Percentiles rank a stretch among this genome's conserved stretches.
Evolutionary conservation across 2,329 filamentous ascomycete species (phyloP).

Genomic region (Setomelanomma holmii): DNA sequence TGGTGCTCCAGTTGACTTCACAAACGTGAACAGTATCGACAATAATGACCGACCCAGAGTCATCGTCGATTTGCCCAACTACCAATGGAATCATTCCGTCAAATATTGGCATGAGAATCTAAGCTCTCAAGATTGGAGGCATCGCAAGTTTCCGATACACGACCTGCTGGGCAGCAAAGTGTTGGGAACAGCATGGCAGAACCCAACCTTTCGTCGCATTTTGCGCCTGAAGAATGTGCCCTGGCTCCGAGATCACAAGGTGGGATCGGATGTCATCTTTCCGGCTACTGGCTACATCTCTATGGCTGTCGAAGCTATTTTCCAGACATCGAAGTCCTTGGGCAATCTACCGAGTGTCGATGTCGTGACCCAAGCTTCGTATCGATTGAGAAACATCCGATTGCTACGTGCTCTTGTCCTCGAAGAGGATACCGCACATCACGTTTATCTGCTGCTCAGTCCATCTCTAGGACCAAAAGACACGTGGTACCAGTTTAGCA

Average conservation of each 20-base stretch:
- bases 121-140: slow-evolving; percentile 13
- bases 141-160: slow-evolving; percentile 14
- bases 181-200: background rate
- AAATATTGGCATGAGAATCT: slow-evolving; percentile 18
- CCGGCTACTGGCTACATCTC: slow-evolving; percentile 55
- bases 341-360: background rate
- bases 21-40: slow-evolving; percentile 18
- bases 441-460: background rate
- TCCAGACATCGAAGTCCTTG: slow-evolving; percentile 7
- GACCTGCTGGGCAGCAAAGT: slow-evolving; percentile 24
- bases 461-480: background rate
- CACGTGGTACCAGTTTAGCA: background rate
- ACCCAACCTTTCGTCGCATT: slow-evolving; percentile 53
- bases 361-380: background rate
- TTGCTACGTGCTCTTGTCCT: background rate
- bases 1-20: slow-evolving; percentile 15
- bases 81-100: slow-evolving; percentile 12
- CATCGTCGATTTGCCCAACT: slow-evolving; percentile 11
- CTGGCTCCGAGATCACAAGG: slow-evolving; percentile 56
- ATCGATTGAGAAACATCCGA: background rate
- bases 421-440: background rate
- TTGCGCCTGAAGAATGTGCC: slow-evolving; percentile 49
- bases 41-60: slow-evolving; percentile 1
- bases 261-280: slow-evolving; percentile 48
- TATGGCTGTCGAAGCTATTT: slow-evolving; percentile 53